Evolutionary conservation across 768 basidiomycete species (phyloP).

Genomic region (Boletus vermiculosoides): DNA sequence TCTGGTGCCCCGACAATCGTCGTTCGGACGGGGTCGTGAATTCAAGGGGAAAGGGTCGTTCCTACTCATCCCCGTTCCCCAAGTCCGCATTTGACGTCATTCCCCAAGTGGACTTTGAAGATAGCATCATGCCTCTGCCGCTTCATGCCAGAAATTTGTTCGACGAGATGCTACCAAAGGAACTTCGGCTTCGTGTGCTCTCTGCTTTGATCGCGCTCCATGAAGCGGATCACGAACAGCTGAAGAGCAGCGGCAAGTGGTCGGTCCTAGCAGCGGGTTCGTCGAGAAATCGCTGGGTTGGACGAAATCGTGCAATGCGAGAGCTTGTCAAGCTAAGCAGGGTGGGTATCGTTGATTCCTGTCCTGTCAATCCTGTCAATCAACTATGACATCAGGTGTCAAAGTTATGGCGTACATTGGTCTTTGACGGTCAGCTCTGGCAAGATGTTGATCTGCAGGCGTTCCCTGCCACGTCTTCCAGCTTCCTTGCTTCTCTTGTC

Average conservation of each 20-base stretch:
- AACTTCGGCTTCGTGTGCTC: constrained; percentile 65
- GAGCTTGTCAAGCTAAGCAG: constrained; percentile 78
- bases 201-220: constrained; percentile 53
- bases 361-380: constrained; percentile 12
- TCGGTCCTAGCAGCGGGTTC: constrained; percentile 59
- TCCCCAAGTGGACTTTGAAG: constrained; percentile 42
- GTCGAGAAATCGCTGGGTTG: constrained; percentile 69
- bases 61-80: constrained; percentile 65
- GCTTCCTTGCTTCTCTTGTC: constrained; percentile 53
- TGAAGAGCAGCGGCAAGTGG: constrained; percentile 52
- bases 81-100: constrained; percentile 60
- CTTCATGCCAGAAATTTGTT: constrained; percentile 53
- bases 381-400: constrained; percentile 56
- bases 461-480: constrained; percentile 56
- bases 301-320: constrained; percentile 66
- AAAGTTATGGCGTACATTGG: constrained; percentile 69
- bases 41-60: constrained; percentile 53
- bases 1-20: constrained; percentile 18
- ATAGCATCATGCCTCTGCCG: constrained; percentile 53
- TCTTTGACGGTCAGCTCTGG: constrained; percentile 91
- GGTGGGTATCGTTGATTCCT: constrained; percentile 47
- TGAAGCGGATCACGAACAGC: constrained; percentile 53
- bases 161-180: constrained; percentile 67
- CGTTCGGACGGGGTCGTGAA: constrained; percentile 17
- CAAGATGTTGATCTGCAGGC: constrained; percentile 55